These are phyloP conservation scores for Barnettozyma siamensis DNA, from an alignment of 805 yeast genomes.

Conservation along the genomic window DNA sequence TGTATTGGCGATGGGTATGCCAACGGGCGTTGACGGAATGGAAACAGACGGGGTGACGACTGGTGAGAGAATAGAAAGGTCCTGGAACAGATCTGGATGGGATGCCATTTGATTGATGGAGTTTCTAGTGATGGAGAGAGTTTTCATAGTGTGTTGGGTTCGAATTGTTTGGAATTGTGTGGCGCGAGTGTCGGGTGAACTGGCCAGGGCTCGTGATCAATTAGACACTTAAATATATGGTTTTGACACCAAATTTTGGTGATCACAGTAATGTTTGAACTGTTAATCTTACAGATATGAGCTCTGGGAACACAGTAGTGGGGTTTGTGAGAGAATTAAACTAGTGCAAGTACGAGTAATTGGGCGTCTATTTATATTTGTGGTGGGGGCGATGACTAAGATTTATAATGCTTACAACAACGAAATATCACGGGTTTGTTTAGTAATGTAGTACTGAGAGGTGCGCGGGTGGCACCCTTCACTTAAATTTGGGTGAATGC, in stretches of 20 bases:
- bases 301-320: too few species aligned
- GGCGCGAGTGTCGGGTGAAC: background rate
- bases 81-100: constrained; percentile 12
- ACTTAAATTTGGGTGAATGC: background rate
- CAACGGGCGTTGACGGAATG: constrained; percentile 23
- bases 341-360: too few species aligned
- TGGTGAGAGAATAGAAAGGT: constrained; percentile 38
- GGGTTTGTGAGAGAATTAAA: too few species aligned
- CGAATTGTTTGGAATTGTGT: background rate
- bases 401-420: constrained; percentile 1
- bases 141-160: too few species aligned
- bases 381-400: background rate
- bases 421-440: background rate
- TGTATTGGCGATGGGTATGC: constrained; percentile 18
- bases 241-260: too few species aligned
- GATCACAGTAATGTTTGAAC: too few species aligned
- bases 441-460: too few species aligned
- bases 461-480: too few species aligned
- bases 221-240: too few species aligned
- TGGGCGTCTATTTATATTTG: background rate
- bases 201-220: background rate
- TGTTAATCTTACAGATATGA: too few species aligned
- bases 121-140: background rate
- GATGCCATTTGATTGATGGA: background rate
- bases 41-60: constrained; percentile 28